These are phyloP conservation scores for Leccinum uliginosum DNA, from an alignment of 768 basidiomycete genomes.

Conservation along the genomic window DNA sequence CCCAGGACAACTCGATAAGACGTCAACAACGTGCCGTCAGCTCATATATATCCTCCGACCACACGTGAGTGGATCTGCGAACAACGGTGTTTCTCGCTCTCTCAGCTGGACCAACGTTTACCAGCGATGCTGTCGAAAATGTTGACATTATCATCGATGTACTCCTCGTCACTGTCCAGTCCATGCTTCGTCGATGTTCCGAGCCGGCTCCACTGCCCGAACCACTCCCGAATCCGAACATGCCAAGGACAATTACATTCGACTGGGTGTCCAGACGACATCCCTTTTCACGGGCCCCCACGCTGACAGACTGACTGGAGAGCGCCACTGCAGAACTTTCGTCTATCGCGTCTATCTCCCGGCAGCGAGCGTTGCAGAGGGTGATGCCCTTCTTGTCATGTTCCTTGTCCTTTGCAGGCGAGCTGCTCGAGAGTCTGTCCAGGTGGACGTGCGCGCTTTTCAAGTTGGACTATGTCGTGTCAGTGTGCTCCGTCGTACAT, in stretches of 20 bases:
- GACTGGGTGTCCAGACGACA: conserved; percentile 41
- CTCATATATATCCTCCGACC: conserved; percentile 25
- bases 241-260: conserved; percentile 46
- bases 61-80: conserved; percentile 28
- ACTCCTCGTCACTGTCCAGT: conserved; percentile 64
- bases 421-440: conserved; percentile 52
- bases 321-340: conserved; percentile 38
- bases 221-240: conserved; percentile 24
- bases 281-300: conserved; percentile 42
- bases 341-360: conserved; percentile 26
- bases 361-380: conserved; percentile 37
- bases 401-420: conserved; percentile 54
- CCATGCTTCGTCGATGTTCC: conserved; percentile 42
- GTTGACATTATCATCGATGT: conserved; percentile 51
- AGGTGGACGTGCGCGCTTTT: conserved; percentile 74
- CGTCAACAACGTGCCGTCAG: conserved; percentile 27
- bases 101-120: not conserved
- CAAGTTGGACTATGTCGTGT: conserved; percentile 81
- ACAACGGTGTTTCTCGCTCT: conserved; percentile 23
- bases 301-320: conserved; percentile 40
- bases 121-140: conserved; percentile 1
- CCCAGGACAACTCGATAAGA: conserved; percentile 23
- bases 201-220: conserved; percentile 7
- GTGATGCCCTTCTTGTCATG: conserved; percentile 72
- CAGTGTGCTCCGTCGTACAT: conserved; percentile 64